phyloP scores from a whole-genome alignment of 257 asterid genomes.

The Handroanthus guayacan region DNA sequence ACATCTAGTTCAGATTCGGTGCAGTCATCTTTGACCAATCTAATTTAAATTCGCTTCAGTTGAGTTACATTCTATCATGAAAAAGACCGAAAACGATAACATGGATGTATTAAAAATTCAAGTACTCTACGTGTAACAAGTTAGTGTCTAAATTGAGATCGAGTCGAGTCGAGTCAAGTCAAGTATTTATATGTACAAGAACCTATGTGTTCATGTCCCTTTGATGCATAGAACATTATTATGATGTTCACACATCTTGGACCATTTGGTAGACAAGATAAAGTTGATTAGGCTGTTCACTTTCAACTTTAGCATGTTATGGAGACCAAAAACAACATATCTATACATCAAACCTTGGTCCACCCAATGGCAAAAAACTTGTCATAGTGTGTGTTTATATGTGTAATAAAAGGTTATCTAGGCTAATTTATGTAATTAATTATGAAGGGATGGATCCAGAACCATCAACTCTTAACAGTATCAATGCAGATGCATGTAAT shows the following conservation, averaged over 20 bases:
- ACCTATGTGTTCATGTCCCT: background rate
- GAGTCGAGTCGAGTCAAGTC: too few species aligned
- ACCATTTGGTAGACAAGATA: slow-evolving; percentile 14
- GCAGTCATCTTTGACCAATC: too few species aligned
- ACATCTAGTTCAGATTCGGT: too few species aligned
- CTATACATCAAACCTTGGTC: background rate
- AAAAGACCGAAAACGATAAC: too few species aligned
- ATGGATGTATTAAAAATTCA: too few species aligned
- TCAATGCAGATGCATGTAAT: too few species aligned
- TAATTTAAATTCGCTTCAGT: too few species aligned
- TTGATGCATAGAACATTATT: background rate
- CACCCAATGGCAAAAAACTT: background rate
- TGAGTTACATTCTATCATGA: too few species aligned
- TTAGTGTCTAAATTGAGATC: too few species aligned
- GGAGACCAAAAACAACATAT: background rate
- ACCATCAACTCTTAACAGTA: too few species aligned
- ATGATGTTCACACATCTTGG: background rate
- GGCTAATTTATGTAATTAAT: background rate
- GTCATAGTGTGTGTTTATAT: background rate
- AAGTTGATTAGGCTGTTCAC: slow-evolving; percentile 4
- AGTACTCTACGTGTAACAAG: too few species aligned
- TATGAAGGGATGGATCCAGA: background rate
- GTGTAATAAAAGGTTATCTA: background rate
- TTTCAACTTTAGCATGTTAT: background rate
- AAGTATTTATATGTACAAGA: background rate